Base-by-base conservation (phyloP, 352 stramenopile genomes). In the Plasmopara viticola region DNA sequence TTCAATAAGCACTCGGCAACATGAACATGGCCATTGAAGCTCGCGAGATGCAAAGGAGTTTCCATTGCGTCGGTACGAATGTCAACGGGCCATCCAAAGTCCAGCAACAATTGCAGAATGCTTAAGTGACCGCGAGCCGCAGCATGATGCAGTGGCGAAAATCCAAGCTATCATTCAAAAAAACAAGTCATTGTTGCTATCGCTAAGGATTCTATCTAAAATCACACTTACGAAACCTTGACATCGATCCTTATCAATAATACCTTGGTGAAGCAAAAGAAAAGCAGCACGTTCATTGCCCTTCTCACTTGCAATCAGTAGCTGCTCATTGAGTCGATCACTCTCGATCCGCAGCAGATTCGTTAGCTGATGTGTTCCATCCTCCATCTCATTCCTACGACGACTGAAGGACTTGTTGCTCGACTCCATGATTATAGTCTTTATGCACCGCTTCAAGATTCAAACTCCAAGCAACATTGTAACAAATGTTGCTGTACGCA, bases 251-350 rank as follows among this genome's bases (percentile, higher is more conserved):
- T 57, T 78, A 34, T 86, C 65, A 35, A 35, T 25, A 17, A 87
- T 54, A 13, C 64, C 62, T 51, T 91, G 77, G 30, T 88, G 74
- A 6, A 88, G 57, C 13, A 91, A 39, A n/a, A 91, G 44, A 56
- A 88, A 90, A 9, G 78, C 64, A 0, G 70, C 75, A 17, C 80
- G 74, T 37, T 74, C 70, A 29, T 78, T 85, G 17, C 79, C 79
- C 51, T 87, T 87, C 48, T 88, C 79, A 34, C 75, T 80, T 4
- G 77, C 79, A 30, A 88, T 74, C 17, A 88, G 62, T 5, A 88
- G 56, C 17, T 88, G 74, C 15, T 87, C 72, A 55, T 60, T 66
- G 14, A 88, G 44, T 33, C 59, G 52, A 60, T 84, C 17, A 52
- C 60, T 59, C 12, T 70, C 74, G 3, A 45, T 66, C 6, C 55